These are phyloP conservation scores for Alternaria brassicae DNA, from an alignment of 2,329 filamentous ascomycete genomes.

Conservation along the genomic window DNA sequence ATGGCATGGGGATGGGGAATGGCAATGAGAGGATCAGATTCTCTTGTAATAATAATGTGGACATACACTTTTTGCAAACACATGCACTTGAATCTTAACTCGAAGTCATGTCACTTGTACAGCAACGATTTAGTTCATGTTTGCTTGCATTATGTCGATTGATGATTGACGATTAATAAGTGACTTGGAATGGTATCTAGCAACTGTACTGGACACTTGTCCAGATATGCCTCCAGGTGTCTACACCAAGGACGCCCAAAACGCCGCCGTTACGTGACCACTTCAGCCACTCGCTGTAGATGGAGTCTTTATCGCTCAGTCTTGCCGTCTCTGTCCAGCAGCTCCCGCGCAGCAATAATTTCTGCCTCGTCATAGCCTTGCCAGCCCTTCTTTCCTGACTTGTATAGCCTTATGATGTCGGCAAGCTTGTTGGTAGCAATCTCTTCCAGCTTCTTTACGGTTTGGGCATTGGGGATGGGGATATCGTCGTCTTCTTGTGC, in stretches of 20 bases:
- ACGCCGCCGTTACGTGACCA: conserved; percentile 9
- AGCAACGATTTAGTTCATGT: background rate
- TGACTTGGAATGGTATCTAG: conserved; percentile 6
- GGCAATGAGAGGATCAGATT: background rate
- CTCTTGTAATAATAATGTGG: conserved; percentile 8
- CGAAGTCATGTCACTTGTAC: background rate
- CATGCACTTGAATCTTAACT: background rate
- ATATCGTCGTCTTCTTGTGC: conserved; percentile 49
- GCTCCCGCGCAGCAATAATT: conserved; percentile 72
- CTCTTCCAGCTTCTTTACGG: conserved; percentile 73
- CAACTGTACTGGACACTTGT: conserved; percentile 2
- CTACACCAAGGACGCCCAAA: conserved; percentile 13
- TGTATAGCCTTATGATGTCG: conserved; percentile 73
- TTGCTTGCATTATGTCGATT: conserved; percentile 1
- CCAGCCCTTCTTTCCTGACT: conserved; percentile 69
- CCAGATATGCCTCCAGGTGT: conserved; percentile 4
- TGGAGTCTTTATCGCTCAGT: conserved; percentile 23
- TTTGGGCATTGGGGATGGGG: conserved; percentile 63
- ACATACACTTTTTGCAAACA: background rate
- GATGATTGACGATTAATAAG: conserved; percentile 2
- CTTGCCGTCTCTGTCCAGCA: conserved; percentile 64
- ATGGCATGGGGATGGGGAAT: background rate
- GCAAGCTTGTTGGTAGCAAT: conserved; percentile 75
- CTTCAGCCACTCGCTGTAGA: background rate
- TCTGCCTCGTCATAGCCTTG: conserved; percentile 76